Conservation (phyloP, 805 yeast species). For the Candida dajiaensis region DNA sequence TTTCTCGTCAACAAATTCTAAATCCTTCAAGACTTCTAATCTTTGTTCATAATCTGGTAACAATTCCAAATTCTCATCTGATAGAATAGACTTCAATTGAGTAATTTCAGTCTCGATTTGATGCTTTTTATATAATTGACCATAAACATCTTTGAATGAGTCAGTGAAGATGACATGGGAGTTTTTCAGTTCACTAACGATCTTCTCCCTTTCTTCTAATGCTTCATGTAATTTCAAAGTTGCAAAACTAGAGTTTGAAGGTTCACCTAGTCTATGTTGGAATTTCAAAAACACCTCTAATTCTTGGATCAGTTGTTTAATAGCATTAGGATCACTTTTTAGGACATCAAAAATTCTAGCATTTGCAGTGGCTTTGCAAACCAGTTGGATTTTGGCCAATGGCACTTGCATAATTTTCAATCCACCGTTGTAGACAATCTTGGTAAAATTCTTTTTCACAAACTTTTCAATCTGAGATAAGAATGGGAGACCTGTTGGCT, state of each 20-base stretch:
- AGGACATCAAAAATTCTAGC: constrained; percentile 9
- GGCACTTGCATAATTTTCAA: constrained; percentile 35
- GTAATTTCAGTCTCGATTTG: constrained; percentile 45
- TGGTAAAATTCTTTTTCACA: constrained; percentile 20
- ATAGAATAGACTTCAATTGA: constrained; percentile 52
- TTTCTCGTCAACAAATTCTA: constrained; percentile 73
- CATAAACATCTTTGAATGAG: constrained; percentile 39
- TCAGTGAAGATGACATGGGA: constrained; percentile 31
- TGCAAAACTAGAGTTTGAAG: constrained; percentile 32
- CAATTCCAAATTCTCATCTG: constrained; percentile 84
- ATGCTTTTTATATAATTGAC: constrained; percentile 40
- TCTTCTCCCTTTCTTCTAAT: constrained; percentile 31
- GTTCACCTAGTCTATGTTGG: constrained; percentile 39
- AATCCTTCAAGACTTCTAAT: constrained; percentile 64
- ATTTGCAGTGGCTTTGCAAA: constrained; percentile 29
- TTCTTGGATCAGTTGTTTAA: constrained; percentile 31
- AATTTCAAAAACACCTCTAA: constrained; percentile 30
- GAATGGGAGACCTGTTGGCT: constrained; percentile 31
- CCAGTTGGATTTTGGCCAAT: constrained; percentile 35
- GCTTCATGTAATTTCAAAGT: constrained; percentile 31
- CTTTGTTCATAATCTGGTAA: constrained; percentile 94
- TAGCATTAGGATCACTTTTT: constrained; percentile 21
- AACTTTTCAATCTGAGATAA: constrained; percentile 25
- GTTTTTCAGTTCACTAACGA: constrained; percentile 27
- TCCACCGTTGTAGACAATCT: constrained; percentile 25